Evolutionary conservation across 2,329 filamentous ascomycete species (phyloP).

Genomic region (Cercospora janseana): DNA sequence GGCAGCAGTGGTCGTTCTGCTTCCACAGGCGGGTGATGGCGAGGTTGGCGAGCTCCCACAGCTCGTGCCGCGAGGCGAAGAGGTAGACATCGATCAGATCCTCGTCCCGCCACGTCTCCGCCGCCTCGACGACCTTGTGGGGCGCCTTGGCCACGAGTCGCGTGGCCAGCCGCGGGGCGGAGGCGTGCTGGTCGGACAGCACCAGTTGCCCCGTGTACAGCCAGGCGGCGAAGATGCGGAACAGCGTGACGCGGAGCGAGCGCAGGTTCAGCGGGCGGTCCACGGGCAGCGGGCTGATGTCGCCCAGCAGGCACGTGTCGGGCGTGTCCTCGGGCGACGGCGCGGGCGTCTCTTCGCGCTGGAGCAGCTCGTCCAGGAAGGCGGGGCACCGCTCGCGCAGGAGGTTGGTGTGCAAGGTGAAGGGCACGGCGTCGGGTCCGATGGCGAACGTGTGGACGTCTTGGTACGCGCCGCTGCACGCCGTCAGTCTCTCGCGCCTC

Average conservation of each 20-base stretch:
- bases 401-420: conserved; percentile 6
- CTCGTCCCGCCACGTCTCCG: conserved; percentile 8
- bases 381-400: conserved; percentile 7
- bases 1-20: conserved; percentile 9
- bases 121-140: conserved; percentile 7
- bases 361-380: conserved; percentile 3
- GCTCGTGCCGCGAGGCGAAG: conserved; percentile 10
- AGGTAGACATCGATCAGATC: conserved; percentile 13
- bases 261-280: conserved; percentile 1
- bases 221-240: conserved; percentile 9
- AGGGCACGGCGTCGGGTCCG: conserved; percentile 7
- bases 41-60: conserved; percentile 13
- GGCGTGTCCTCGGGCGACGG: background rate
- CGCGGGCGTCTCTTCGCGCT: background rate
- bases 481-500: background rate
- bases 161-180: background rate
- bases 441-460: conserved; percentile 6
- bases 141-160: conserved; percentile 7
- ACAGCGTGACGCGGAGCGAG: background rate
- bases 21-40: conserved; percentile 12
- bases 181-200: background rate
- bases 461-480: conserved; percentile 9
- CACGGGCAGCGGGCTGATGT: conserved; percentile 4
- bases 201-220: conserved; percentile 9
- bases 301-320: conserved; percentile 8